Evolutionary conservation across 2,329 filamentous ascomycete species (phyloP), one percentile per base, ranked within the genome.

Genomic region (Neoarthrinium moseri): DNA sequence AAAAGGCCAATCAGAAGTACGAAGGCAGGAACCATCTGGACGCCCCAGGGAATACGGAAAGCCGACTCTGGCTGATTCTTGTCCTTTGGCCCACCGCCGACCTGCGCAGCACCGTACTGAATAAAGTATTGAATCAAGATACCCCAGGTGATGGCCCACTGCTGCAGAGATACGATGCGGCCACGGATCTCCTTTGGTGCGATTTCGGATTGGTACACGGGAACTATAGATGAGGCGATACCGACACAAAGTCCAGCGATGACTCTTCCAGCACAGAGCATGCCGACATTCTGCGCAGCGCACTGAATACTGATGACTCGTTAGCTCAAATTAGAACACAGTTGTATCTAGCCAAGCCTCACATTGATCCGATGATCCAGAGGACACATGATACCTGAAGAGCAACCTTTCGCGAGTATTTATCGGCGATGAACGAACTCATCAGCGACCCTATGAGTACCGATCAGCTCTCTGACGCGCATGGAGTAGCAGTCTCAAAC

Each of bases 241-340:
- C 87, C 88, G 45, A 91, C 84, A 46, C 83, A 83, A 53, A 90
- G 58, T 33, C 87, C 87, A 51, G 86, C 84, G 62, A 91, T 80
- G 51, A 86, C 69, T 51, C 88, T 82, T 3, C 87, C 87, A 3
- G 78, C 78, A 49, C 87, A 81, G 15, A 91, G 75, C 84, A 90
- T 89, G 22, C 70, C 75, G 33, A 90, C 78, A 57, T 83, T 82
- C 56, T 85, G 77, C 2, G 85, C 63, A 2, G 83, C 79, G 39
- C 77, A 78, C 56, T 84, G 77, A 46, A 89, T 77, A 47, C 57
- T 60, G 23, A n/a, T 3, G 6, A 18, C 21, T n/a, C 5, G 3
- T 49, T 11, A 36, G 26, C 20, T 4, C 42, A 12, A 26, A n/a
- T n/a, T n/a, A n/a, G n/a, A n/a, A 29, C n/a, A 8, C 5, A 34